Evolutionary conservation across 1,284 basidiomycete species (phyloP).

Genomic region (Trametes versicolor): DNA sequence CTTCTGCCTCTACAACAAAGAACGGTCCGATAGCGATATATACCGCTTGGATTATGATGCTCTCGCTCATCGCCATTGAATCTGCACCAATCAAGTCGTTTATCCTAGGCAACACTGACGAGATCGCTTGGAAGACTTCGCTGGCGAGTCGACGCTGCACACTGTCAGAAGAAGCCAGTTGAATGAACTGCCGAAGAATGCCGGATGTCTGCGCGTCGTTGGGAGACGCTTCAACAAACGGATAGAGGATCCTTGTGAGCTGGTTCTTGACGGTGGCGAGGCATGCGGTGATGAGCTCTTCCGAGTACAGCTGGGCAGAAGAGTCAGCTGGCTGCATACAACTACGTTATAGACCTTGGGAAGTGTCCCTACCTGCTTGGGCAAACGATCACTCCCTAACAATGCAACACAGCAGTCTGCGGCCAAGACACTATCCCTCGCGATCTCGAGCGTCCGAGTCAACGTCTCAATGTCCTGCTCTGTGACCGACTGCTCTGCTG

Average conservation of each 20-base stretch:
- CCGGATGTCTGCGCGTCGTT: constrained; percentile 37
- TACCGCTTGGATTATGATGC: constrained; percentile 89
- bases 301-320: constrained; percentile 79
- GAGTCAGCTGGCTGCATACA: background rate
- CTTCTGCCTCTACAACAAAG: constrained; percentile 81
- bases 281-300: constrained; percentile 88
- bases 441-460: constrained; percentile 60
- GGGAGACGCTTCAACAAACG: constrained; percentile 84
- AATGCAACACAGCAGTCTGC: constrained; percentile 86
- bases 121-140: constrained; percentile 74
- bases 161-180: constrained; percentile 48
- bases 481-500: constrained; percentile 46
- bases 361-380: constrained; percentile 75
- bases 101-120: constrained; percentile 74
- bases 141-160: constrained; percentile 62
- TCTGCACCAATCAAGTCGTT: constrained; percentile 74
- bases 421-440: constrained; percentile 77
- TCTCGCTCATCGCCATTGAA: constrained; percentile 83
- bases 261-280: constrained; percentile 82
- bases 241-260: constrained; percentile 84
- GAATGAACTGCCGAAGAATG: constrained; percentile 64
- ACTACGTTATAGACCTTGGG: background rate
- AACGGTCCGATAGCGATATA: constrained; percentile 94
- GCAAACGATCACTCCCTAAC: constrained; percentile 79
- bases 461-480: constrained; percentile 63